Base-by-base conservation (phyloP, 2,329 filamentous ascomycete genomes). In the Xylaria sp. region DNA sequence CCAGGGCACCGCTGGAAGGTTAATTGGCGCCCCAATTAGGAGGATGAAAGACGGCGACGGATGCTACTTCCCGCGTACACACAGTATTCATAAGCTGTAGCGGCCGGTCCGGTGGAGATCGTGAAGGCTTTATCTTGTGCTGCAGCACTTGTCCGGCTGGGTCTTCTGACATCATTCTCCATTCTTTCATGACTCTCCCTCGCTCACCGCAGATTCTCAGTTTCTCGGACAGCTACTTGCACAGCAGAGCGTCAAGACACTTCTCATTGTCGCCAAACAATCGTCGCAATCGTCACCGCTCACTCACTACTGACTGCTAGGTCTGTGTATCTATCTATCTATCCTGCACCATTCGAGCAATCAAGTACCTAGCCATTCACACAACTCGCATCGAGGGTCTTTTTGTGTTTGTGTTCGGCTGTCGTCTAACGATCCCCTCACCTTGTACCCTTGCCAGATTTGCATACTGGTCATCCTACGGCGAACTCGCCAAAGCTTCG, bases 101-200 rank as follows among this genome's bases (percentile, higher is more conserved):
- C 8, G 34, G 12, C 36, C 30, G 23, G 53, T 12, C 53, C 23
- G 36, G 67, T 69, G 67, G 67, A 68, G 58, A 69, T 69, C 67
- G 60, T 66, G 59, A 65, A 68, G 23, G n/a, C 39, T 43, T 30
- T 30, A 34, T 64, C 13, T 39, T 32, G 18, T 53, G 50, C 50
- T 13, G 18, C 50, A 36, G 56, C 60, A 53, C 65, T 56, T 65
- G 36, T 32, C 3, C 46, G 25, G 32, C 53, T 64, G 39, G 45
- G 36, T 36, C 61, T 25, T 60, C 50, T 70, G 69, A 70, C 69
- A 70, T 70, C 69, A 70, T 67, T 70, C 66, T 65, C 66, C 69
- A 65, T 69, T 60, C 62, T 70, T 70, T 70, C 52, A 61, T 69
- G 69, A 67, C 66, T 61, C 56, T 69, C 12, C 13, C 23, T 52